phyloP scores from a whole-genome alignment of 805 yeast species.

The Phaffomyces thermotolerans region DNA sequence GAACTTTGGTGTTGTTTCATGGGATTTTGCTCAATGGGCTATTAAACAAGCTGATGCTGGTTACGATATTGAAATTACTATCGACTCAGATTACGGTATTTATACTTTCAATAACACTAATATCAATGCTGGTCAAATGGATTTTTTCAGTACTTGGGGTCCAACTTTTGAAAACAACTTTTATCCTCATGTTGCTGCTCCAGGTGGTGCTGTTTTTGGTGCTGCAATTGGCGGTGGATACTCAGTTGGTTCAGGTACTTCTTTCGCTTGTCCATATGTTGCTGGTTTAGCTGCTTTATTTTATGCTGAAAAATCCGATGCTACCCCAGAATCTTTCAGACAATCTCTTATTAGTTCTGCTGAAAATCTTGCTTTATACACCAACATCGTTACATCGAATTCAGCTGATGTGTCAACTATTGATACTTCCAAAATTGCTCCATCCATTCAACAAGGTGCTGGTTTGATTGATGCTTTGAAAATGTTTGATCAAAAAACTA shows the following conservation, averaged over 20 bases:
- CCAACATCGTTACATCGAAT: background rate
- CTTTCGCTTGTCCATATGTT: conserved; percentile 13
- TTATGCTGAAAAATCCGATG: conserved; percentile 1
- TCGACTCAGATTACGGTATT: background rate
- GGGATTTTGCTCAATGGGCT: conserved; percentile 11
- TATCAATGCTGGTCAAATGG: conserved; percentile 10
- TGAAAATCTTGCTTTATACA: conserved; percentile 1
- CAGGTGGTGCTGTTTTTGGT: conserved; percentile 17
- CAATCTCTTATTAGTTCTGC: conserved; percentile 4
- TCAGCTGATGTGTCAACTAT: conserved; percentile 5
- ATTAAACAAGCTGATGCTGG: conserved; percentile 4
- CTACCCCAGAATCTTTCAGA: conserved; percentile 5
- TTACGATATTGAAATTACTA: conserved; percentile 1
- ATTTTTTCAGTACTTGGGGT: conserved; percentile 13
- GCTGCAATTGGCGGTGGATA: conserved; percentile 6
- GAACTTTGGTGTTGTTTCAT: conserved; percentile 4
- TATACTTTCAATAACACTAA: background rate
- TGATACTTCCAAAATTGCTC: conserved; percentile 4
- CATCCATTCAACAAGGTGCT: conserved; percentile 13
- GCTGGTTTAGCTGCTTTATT: conserved; percentile 14
- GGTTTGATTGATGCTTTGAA: conserved; percentile 11
- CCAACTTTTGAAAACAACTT: conserved; percentile 14
- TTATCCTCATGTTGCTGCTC: conserved; percentile 13
- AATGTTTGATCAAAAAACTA: conserved; percentile 7
- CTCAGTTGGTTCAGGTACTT: conserved; percentile 11